Conservation (phyloP, 2,329 filamentous ascomycete species). For the Elsinoe batatas region DNA sequence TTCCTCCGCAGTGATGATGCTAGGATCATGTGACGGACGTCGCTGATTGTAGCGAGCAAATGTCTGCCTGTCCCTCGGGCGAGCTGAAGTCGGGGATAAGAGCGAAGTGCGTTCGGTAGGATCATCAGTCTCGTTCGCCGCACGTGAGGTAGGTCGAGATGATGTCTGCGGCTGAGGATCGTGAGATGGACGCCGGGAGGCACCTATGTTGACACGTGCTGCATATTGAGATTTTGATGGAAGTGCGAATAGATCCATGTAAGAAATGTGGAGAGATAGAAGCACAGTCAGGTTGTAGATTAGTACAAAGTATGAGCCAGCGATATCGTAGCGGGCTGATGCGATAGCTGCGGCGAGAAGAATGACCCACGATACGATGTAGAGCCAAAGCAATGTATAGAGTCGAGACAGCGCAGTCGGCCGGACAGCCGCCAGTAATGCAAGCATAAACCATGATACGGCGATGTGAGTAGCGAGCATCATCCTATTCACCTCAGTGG, state of each 20-base stretch:
- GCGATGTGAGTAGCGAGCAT: conserved; percentile 73
- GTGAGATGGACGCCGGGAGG: conserved; percentile 10
- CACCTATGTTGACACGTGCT: conserved; percentile 38
- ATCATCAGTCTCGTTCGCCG: conserved; percentile 31
- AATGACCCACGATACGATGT: conserved; percentile 60
- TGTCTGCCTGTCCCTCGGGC: conserved; percentile 13
- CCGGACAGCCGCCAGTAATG: conserved; percentile 65
- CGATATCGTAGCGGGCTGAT: conserved; percentile 64
- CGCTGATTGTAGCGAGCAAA: conserved; percentile 17
- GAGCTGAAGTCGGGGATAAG: conserved; percentile 26
- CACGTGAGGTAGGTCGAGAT: conserved; percentile 14
- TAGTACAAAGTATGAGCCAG: conserved; percentile 68
- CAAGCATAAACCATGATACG: conserved; percentile 71
- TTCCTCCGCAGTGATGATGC: conserved; percentile 18
- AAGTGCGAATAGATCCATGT: conserved; percentile 71
- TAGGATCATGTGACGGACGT: conserved; percentile 14
- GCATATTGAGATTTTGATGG: conserved; percentile 60
- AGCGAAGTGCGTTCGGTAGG: conserved; percentile 49
- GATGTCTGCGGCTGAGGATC: neutral
- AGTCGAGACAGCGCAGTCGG: conserved; percentile 78
- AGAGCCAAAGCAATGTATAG: conserved; percentile 79
- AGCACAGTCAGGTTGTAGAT: conserved; percentile 71
- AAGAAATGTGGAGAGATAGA: conserved; percentile 61
- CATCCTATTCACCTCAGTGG: conserved; percentile 44
- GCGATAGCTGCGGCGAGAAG: conserved; percentile 64